phyloP scores from a whole-genome alignment of 2,329 filamentous ascomycete genomes.

The Chrysoporthe puriensis region DNA sequence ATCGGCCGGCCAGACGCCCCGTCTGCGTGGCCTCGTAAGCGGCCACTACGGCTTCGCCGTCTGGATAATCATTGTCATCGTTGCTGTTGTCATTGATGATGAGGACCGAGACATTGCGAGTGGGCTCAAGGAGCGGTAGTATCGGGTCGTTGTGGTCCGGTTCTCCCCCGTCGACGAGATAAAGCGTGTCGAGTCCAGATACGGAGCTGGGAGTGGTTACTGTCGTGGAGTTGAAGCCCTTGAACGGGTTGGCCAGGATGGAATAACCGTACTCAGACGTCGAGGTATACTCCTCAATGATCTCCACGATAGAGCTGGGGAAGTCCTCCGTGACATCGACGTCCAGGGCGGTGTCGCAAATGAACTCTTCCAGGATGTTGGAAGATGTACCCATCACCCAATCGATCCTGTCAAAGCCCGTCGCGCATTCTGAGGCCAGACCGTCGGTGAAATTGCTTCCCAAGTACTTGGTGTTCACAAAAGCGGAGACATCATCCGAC shows the following conservation, averaged over 20 bases:
- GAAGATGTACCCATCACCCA: slow-evolving; percentile 50
- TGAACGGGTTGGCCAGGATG: slow-evolving; percentile 48
- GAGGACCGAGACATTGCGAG: slow-evolving; percentile 44
- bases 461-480: slow-evolving; percentile 44
- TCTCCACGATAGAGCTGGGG: slow-evolving; percentile 30
- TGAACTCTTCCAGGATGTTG: slow-evolving; percentile 42
- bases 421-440: slow-evolving; percentile 39
- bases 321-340: slow-evolving; percentile 19
- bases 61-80: slow-evolving; percentile 46
- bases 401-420: slow-evolving; percentile 52
- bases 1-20: slow-evolving; percentile 38
- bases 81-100: slow-evolving; percentile 50
- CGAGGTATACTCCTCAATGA: slow-evolving; percentile 36
- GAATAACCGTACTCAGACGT: slow-evolving; percentile 29
- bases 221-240: slow-evolving; percentile 39
- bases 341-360: slow-evolving; percentile 23
- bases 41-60: slow-evolving; percentile 45
- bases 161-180: slow-evolving; percentile 51
- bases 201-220: slow-evolving; percentile 34
- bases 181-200: slow-evolving; percentile 37
- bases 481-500: slow-evolving; percentile 44
- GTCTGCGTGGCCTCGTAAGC: slow-evolving; percentile 30
- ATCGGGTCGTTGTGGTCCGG: slow-evolving; percentile 50
- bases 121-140: slow-evolving; percentile 49
- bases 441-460: slow-evolving; percentile 42